A percentile compares a stretch with the other conserved stretches of the same genome.
phyloP scores from a whole-genome alignment of 1,139 yeast species.

The Protomyces macrosporus region DNA sequence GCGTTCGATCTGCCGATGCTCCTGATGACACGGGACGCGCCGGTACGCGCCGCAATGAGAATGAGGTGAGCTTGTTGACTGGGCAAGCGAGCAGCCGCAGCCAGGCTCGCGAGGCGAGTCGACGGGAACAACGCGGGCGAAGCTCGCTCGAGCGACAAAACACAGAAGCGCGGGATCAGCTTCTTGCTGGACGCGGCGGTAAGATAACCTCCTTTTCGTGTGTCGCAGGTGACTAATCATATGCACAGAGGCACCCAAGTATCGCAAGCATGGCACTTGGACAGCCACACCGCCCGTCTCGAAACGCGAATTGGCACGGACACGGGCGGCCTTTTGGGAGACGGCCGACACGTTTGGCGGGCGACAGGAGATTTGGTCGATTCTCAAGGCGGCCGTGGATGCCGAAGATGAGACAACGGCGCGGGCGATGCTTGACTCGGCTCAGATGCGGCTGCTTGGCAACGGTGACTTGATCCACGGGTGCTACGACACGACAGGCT shows the following conservation, averaged over 20 bases:
- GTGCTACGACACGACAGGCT: conserved; percentile 22
- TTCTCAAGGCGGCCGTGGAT: conserved; percentile 18
- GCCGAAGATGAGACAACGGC: conserved; percentile 18
- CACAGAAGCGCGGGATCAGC: conserved; percentile 15
- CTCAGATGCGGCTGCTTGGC: conserved; percentile 18
- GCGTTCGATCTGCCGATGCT: conserved; percentile 1
- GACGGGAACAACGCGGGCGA: neutral
- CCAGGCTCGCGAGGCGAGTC: conserved; percentile 3
- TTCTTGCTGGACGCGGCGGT: conserved; percentile 24
- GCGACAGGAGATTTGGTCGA: conserved; percentile 20
- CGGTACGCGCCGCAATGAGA: neutral
- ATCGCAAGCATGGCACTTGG: conserved; percentile 14
- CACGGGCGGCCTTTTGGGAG: conserved; percentile 21
- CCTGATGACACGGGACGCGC: neutral
- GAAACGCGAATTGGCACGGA: conserved; percentile 8
- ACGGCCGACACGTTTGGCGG: conserved; percentile 25
- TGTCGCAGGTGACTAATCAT: neutral
- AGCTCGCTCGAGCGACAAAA: conserved; percentile 19
- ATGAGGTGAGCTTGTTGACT: neutral
- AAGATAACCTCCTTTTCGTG: neutral
- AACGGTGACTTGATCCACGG: conserved; percentile 23
- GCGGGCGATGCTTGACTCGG: conserved; percentile 11
- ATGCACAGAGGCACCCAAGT: conserved; percentile 17
- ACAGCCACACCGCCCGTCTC: conserved; percentile 19
- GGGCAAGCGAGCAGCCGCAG: conserved; percentile 1